Evolutionary conservation across 208 protist species (phyloP).

Genomic region (Chromosphaera perkinsii): DNA sequence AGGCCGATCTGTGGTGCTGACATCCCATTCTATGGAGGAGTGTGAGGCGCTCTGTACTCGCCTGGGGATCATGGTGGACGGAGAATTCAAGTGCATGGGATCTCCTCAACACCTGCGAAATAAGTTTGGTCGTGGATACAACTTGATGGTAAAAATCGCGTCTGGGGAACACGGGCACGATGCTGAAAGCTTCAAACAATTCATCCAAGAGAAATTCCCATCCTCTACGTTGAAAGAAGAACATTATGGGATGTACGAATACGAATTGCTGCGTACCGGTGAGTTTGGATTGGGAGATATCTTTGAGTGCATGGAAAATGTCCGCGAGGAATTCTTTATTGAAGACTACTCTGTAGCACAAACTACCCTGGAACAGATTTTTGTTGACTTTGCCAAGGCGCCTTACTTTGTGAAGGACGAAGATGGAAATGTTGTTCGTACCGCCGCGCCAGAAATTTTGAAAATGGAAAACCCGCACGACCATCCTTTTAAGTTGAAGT

Average conservation of each 20-base stretch:
- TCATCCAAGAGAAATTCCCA: conserved; percentile 1
- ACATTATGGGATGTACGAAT: background rate
- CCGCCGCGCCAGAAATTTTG: too few species aligned
- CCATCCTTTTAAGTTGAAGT: too few species aligned
- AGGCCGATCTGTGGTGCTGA: conserved; percentile 29
- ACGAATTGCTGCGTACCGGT: background rate
- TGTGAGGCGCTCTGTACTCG: conserved; percentile 37
- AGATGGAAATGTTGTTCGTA: too few species aligned
- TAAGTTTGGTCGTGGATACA: conserved; percentile 18
- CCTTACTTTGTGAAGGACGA: too few species aligned
- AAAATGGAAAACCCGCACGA: too few species aligned
- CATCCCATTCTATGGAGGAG: conserved; percentile 42
- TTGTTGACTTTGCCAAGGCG: too few species aligned
- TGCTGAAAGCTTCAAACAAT: background rate
- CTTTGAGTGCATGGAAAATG: conserved; percentile 1
- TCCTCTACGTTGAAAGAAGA: background rate
- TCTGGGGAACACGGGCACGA: background rate
- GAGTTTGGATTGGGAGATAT: too few species aligned
- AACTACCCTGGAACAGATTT: conserved; percentile 25
- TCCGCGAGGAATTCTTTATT: background rate
- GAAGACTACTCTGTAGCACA: conserved; percentile 29
- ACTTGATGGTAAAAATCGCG: conserved; percentile 3
- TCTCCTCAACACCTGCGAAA: conserved; percentile 32
- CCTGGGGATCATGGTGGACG: conserved; percentile 65
- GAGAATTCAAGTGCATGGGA: conserved; percentile 47